phyloP scores from a whole-genome alignment of 352 stramenopile genomes.

The Globisporangium rhizosaccharum region DNA sequence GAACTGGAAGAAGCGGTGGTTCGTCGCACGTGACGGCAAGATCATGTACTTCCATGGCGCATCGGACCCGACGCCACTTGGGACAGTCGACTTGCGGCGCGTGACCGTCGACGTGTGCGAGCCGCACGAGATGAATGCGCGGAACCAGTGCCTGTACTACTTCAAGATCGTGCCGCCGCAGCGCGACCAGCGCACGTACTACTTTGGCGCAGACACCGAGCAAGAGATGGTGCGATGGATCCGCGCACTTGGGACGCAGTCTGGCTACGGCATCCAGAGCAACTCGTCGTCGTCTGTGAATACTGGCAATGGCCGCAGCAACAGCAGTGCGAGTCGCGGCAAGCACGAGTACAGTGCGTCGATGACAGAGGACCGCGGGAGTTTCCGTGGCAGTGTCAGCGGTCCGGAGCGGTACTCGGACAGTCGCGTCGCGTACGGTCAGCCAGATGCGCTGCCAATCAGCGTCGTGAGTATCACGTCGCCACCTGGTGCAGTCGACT shows the following conservation, averaged over 20 bases:
- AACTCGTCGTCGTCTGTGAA: background rate
- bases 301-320: background rate
- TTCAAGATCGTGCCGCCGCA: slow-evolving; percentile 63
- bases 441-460: slow-evolving; percentile 7
- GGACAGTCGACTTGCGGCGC: slow-evolving; percentile 50
- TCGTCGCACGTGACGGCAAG: slow-evolving; percentile 71
- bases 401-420: slow-evolving; percentile 12
- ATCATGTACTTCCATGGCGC: slow-evolving; percentile 73
- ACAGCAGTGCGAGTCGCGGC: background rate
- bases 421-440: slow-evolving; percentile 15
- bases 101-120: slow-evolving; percentile 57
- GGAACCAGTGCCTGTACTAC: slow-evolving; percentile 54
- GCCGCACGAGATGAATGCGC: slow-evolving; percentile 48
- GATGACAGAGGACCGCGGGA: background rate
- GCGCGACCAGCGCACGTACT: slow-evolving; percentile 61
- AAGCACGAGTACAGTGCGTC: slow-evolving; percentile 2
- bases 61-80: slow-evolving; percentile 63
- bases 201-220: slow-evolving; percentile 65
- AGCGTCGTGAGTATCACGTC: slow-evolving; percentile 3
- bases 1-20: slow-evolving; percentile 85
- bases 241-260: slow-evolving; percentile 45
- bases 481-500: background rate
- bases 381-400: background rate
- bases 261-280: slow-evolving; percentile 17
- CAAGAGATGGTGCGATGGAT: slow-evolving; percentile 72